Conservation (phyloP, 192 early-diverging fungal genomes). For the Obelidium mucronatum region DNA sequence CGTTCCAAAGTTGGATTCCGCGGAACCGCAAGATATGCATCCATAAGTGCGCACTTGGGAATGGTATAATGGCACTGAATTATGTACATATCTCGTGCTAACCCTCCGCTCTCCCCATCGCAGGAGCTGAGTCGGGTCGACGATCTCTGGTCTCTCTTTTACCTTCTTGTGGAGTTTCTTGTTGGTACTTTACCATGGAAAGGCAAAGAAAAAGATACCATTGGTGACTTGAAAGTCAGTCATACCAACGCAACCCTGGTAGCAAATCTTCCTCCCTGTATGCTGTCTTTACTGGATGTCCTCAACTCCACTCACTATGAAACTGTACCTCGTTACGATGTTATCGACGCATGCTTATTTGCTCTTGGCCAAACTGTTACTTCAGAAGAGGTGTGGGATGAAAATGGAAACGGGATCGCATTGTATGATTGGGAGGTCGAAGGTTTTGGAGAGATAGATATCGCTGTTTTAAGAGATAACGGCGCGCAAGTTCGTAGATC, state of each 20-base stretch:
- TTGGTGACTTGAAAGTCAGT: conserved; percentile 49
- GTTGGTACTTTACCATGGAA: conserved; percentile 63
- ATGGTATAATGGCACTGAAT: too few relatives aligned
- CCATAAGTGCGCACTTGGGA: conserved; percentile 53
- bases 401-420: conserved; percentile 29
- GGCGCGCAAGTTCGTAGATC: not conserved
- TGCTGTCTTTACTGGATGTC: conserved; percentile 25
- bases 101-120: too few relatives aligned
- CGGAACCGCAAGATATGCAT: conserved; percentile 65
- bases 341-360: conserved; percentile 14
- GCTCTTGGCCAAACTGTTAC: conserved; percentile 4
- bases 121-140: conserved; percentile 63
- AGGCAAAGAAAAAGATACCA: conserved; percentile 60
- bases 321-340: conserved; percentile 16
- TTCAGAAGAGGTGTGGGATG: conserved; percentile 24
- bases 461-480: conserved; percentile 17
- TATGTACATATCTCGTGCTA: too few relatives aligned
- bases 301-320: conserved; percentile 23
- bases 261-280: conserved; percentile 20
- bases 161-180: conserved; percentile 60
- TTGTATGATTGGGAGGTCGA: conserved; percentile 29
- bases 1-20: conserved; percentile 62
- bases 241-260: conserved; percentile 38
- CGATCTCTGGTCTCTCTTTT: conserved; percentile 67
- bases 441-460: conserved; percentile 23